phyloP scores from a whole-genome alignment of 177 flowering plant genomes.

The Vitis hybrid region DNA sequence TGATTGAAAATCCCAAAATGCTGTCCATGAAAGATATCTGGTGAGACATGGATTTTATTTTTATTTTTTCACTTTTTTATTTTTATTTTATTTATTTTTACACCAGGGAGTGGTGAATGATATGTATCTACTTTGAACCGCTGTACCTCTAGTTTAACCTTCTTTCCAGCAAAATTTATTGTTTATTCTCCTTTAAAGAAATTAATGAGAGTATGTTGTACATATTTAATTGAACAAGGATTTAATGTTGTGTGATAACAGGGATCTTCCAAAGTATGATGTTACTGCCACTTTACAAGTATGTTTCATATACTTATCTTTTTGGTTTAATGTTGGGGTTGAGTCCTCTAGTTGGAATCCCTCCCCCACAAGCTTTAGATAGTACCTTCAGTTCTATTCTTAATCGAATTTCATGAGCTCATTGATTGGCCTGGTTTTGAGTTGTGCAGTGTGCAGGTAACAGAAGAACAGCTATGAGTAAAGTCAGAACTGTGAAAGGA shows the following conservation, averaged over 20 bases:
- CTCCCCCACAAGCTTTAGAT: not conserved
- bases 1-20: slow-evolving; percentile 54
- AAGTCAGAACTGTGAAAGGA: slow-evolving; percentile 72
- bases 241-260: slow-evolving; percentile 26
- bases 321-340: not conserved
- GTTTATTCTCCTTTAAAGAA: not conserved
- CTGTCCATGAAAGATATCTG: slow-evolving; percentile 77
- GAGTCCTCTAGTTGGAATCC: not conserved
- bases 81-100: not conserved
- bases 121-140: not conserved
- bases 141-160: not conserved
- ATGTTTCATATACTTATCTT: slow-evolving; percentile 4
- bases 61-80: no score
- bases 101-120: not conserved
- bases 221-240: slow-evolving; percentile 2
- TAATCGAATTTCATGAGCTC: not conserved
- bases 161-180: not conserved
- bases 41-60: slow-evolving; percentile 34
- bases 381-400: not conserved
- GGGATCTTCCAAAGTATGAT: slow-evolving; percentile 82
- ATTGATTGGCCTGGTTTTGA: slow-evolving; percentile 6
- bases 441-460: slow-evolving; percentile 92
- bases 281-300: slow-evolving; percentile 96
- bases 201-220: not conserved
- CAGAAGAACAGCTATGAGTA: slow-evolving; percentile 98